Conservation (phyloP, 2,329 filamentous ascomycete species). For the Leptoxyphium fumago region DNA sequence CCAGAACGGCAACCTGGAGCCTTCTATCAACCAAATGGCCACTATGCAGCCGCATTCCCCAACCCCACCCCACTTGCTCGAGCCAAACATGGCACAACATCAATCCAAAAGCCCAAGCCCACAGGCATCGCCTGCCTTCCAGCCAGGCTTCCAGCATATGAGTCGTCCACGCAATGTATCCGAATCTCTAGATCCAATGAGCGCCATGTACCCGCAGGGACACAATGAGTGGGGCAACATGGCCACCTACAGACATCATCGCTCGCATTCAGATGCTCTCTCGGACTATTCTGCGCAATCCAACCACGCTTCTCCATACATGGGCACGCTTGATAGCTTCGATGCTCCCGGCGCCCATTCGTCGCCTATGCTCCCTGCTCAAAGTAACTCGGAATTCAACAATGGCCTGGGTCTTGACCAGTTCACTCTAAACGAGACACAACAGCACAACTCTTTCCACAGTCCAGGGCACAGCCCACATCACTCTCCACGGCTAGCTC, state of each 20-base stretch:
- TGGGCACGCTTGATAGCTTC: constrained; percentile 64
- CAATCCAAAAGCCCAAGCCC: constrained; percentile 40
- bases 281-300: constrained; percentile 70
- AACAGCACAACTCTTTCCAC: constrained; percentile 20
- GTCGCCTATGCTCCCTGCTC: constrained; percentile 64
- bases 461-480: constrained; percentile 38
- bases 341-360: constrained; percentile 52
- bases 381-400: constrained; percentile 61
- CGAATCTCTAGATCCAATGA: constrained; percentile 44
- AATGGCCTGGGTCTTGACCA: constrained; percentile 63
- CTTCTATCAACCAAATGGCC: constrained; percentile 35
- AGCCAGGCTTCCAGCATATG: constrained; percentile 24
- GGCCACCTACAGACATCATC: constrained; percentile 62
- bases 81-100: constrained; percentile 34
- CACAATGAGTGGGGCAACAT: constrained; percentile 43
- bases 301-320: constrained; percentile 67
- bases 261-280: constrained; percentile 69
- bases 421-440: constrained; percentile 61
- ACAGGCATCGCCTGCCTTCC: constrained; percentile 38
- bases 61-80: constrained; percentile 41
- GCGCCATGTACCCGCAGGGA: constrained; percentile 41
- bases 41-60: constrained; percentile 35
- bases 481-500: constrained; percentile 48
- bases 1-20: constrained; percentile 24
- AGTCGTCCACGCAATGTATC: constrained; percentile 42